Conservation (phyloP, 177 flowering plant species). For the Telopea speciosissima region DNA sequence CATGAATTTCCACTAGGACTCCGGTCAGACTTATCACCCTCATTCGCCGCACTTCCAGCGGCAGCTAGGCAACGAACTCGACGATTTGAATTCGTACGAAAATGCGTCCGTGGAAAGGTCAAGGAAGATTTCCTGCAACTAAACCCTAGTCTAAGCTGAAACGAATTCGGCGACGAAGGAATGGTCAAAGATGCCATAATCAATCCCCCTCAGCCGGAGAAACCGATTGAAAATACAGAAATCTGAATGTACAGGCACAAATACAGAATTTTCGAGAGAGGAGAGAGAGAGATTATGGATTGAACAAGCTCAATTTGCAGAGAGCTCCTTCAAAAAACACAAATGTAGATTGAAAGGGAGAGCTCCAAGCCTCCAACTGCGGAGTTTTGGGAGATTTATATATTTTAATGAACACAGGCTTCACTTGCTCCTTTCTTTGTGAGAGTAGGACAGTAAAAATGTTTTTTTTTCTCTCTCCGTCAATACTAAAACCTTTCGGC, state of each 20-base stretch:
- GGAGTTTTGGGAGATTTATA: not conserved
- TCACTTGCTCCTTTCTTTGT: not conserved
- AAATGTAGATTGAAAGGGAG: not conserved
- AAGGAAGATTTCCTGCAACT: constrained; percentile 18
- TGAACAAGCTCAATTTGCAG: not conserved
- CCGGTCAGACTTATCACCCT: constrained; percentile 16
- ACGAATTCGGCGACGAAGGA: constrained; percentile 56
- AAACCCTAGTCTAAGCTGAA: constrained; percentile 55
- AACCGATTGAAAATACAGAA: not conserved
- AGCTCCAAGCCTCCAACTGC: not conserved
- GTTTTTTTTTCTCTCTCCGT: not conserved
- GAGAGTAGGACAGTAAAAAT: not conserved
- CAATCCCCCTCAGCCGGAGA: not conserved
- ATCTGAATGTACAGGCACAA: not conserved
- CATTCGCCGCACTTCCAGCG: constrained; percentile 11
- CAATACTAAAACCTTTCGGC: not conserved
- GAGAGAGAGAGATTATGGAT: not conserved
- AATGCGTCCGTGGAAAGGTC: constrained; percentile 19
- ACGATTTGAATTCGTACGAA: constrained; percentile 16
- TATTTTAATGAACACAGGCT: no score
- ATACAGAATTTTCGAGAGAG: not conserved
- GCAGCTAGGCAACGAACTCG: constrained; percentile 18
- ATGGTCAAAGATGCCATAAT: constrained; percentile 35
- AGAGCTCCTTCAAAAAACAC: not conserved
- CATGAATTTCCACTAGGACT: constrained; percentile 20